phyloP scores from a whole-genome alignment of 2,329 filamentous ascomycete species.

The Colletotrichum sp. region DNA sequence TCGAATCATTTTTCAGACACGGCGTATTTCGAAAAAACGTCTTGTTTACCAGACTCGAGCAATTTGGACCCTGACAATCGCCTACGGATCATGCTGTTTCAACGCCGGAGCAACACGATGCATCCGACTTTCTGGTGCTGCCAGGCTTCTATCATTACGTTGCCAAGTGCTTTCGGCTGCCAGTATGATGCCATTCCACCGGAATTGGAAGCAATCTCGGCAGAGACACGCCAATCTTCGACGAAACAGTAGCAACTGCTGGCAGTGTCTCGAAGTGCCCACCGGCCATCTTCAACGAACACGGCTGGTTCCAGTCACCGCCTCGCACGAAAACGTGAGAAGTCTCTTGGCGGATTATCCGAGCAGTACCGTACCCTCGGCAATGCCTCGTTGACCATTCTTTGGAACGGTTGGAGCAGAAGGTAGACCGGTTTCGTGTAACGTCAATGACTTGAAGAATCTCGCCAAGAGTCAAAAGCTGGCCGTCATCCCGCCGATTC shows the following conservation, averaged over 20 bases:
- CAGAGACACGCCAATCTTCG: background rate
- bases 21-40: background rate
- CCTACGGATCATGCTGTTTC: background rate
- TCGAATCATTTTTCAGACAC: background rate
- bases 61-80: background rate
- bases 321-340: background rate
- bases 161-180: background rate
- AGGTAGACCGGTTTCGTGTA: background rate
- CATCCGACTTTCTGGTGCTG: background rate
- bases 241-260: background rate
- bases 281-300: background rate
- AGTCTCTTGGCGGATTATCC: background rate
- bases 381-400: background rate
- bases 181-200: conserved; percentile 2
- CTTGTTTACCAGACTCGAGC: background rate
- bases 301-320: background rate
- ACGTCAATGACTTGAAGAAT: background rate
- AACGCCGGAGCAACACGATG: background rate
- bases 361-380: background rate
- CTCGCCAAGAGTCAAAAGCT: background rate
- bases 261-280: background rate
- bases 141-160: background rate
- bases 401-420: background rate
- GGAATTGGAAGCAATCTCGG: background rate
- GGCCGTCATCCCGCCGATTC: background rate